Base-by-base conservation (phyloP, 2,329 filamentous ascomycete genomes). In the Byssothecium circinans region DNA sequence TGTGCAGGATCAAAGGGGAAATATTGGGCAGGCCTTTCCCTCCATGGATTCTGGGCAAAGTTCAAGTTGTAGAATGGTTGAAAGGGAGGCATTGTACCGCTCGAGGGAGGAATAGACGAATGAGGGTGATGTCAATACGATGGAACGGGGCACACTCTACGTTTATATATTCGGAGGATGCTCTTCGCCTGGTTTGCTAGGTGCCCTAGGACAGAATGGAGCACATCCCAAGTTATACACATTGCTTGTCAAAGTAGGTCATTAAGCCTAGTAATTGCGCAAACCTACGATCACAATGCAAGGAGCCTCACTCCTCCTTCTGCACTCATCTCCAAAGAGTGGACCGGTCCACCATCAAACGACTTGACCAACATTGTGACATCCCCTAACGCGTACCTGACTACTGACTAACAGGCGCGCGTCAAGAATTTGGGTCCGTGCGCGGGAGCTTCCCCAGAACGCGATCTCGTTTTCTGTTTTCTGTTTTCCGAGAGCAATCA, bases 381-480 rank as follows among this genome's bases (percentile, higher is more conserved):
- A 3, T 34, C 8, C 15, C 8, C 29, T 18, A 14, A 20, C 40
- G n/a, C 38, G 49, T 38, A 32, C 29, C 29, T 32, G 29, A 44
- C 43, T 56, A 10, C 23, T 25, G 47, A 39, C 37, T 50, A 52
- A 48, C 53, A 57, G 47, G 43, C 52, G 52, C 49, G 45, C 49
- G 45, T 15, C 27, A 43, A 33, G n/a, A 23, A 40, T n/a, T 39
- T 47, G 44, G 47, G 50, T 36, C 50, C 49, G 52, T 58, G 43
- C 45, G 14, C 37, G 25, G 52, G 14, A 52, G 46, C 48, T 53
- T 43, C 12, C 19, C 43, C 54, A 52, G 47, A 54, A 58, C 61
- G 65, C 60, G 64, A 60, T 50, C 51, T 56, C 41, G 45, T 53
- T 54, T 54, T 56, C 45, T 60, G 54, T 61, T 61, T 57, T 59